These are phyloP conservation scores for Aspergillus ostianus DNA, from an alignment of 495 filamentous ascomycete species.

Conservation along the genomic window DNA sequence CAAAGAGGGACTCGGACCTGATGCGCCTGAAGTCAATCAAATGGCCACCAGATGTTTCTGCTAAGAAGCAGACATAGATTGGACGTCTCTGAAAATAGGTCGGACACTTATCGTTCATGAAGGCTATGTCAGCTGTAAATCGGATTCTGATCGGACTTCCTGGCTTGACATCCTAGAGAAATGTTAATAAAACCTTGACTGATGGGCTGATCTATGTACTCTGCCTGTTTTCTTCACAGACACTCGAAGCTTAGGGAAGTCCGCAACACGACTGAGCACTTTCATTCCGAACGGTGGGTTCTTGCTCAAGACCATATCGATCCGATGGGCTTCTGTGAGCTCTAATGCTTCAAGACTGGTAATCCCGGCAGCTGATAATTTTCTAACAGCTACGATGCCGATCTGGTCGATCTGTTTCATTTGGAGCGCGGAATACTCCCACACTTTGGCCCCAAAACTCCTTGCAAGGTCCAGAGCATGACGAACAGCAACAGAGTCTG, in stretches of 20 bases:
- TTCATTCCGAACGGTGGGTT: slow-evolving; percentile 83
- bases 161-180: slow-evolving; percentile 36
- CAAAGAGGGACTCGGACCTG: slow-evolving; percentile 34
- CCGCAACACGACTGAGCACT: slow-evolving; percentile 57
- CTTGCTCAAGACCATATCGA: slow-evolving; percentile 73
- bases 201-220: slow-evolving; percentile 29
- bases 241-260: slow-evolving; percentile 75
- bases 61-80: slow-evolving; percentile 71
- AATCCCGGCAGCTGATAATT: slow-evolving; percentile 70
- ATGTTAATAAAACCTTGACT: slow-evolving; percentile 9
- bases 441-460: slow-evolving; percentile 73
- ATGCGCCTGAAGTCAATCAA: slow-evolving; percentile 77
- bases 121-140: slow-evolving; percentile 68
- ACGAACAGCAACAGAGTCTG: slow-evolving; percentile 64
- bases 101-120: slow-evolving; percentile 65
- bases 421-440: slow-evolving; percentile 83
- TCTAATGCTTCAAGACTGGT: slow-evolving; percentile 70
- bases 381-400: slow-evolving; percentile 73
- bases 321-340: slow-evolving; percentile 60
- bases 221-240: slow-evolving; percentile 49
- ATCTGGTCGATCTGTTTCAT: slow-evolving; percentile 86
- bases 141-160: slow-evolving; percentile 51
- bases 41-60: slow-evolving; percentile 70
- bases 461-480: slow-evolving; percentile 77
- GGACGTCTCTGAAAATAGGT: slow-evolving; percentile 58